A percentile compares a stretch with the other conserved stretches of the same genome.
Evolutionary conservation across 306 rosid species (phyloP).

Genomic region (Dalbergia oliveri): DNA sequence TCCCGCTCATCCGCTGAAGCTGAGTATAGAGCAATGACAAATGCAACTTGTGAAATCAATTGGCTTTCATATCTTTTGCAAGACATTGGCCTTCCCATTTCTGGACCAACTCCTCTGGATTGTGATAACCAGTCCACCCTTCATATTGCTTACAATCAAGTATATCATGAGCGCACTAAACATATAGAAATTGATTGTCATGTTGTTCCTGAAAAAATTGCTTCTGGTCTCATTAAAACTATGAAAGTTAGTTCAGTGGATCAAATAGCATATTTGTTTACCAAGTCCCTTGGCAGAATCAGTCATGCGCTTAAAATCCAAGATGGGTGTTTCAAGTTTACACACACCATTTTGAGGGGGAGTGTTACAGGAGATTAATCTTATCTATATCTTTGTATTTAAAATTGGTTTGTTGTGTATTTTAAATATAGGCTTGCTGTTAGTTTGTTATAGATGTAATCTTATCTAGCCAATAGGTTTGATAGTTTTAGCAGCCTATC

Average conservation of each 20-base stretch:
- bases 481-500: too few relatives aligned
- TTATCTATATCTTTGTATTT: too few relatives aligned
- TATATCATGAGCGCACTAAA: neutral
- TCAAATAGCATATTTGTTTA: neutral
- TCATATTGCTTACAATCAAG: neutral
- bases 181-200: neutral
- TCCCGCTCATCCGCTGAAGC: neutral
- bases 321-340: conserved; percentile 1
- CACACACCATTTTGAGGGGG: neutral
- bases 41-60: neutral
- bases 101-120: neutral
- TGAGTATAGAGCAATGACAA: neutral
- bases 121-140: neutral
- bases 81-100: neutral
- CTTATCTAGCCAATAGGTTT: too few relatives aligned
- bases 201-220: neutral
- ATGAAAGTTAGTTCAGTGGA: neutral
- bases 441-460: too few relatives aligned
- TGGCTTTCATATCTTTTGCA: neutral
- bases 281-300: neutral
- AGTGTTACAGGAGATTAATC: neutral
- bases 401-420: too few relatives aligned
- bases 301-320: neutral
- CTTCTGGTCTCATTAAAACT: neutral
- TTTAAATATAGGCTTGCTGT: too few relatives aligned